These are phyloP conservation scores for Stenogyne calaminthoides DNA, from an alignment of 305 asterid genomes.

Conservation along the genomic window DNA sequence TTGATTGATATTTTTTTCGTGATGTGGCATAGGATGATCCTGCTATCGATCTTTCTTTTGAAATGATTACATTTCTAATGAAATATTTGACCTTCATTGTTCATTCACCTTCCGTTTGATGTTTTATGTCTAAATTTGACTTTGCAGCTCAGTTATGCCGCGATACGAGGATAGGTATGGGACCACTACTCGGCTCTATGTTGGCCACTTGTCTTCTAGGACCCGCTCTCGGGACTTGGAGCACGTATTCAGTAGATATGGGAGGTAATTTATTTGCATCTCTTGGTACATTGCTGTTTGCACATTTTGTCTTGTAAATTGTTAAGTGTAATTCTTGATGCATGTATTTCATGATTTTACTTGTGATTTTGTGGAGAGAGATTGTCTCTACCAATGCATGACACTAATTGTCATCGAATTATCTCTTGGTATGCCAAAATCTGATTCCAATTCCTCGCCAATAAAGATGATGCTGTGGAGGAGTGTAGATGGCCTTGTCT, in stretches of 20 bases:
- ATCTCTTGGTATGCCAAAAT: neutral
- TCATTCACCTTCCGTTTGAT: neutral
- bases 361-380: neutral
- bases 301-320: neutral
- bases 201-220: slow-evolving; percentile 91
- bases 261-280: slow-evolving; percentile 57
- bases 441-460: too few relatives aligned
- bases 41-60: neutral
- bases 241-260: slow-evolving; percentile 85
- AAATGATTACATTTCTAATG: neutral
- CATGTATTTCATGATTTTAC: neutral
- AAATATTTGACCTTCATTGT: neutral
- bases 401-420: neutral
- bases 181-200: slow-evolving; percentile 81
- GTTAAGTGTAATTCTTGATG: neutral
- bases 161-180: slow-evolving; percentile 83
- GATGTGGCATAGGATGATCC: neutral
- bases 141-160: slow-evolving; percentile 64
- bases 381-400: neutral
- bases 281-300: neutral
- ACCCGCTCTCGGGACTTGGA: slow-evolving; percentile 92
- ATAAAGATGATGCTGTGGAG: neutral
- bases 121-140: neutral
- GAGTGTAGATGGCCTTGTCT: neutral
- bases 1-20: too few relatives aligned